Percentiles rank a stretch among this genome's conserved stretches.
Conservation (phyloP, 2,329 filamentous ascomycete genomes). For the Aspergillus phoenicis region DNA sequence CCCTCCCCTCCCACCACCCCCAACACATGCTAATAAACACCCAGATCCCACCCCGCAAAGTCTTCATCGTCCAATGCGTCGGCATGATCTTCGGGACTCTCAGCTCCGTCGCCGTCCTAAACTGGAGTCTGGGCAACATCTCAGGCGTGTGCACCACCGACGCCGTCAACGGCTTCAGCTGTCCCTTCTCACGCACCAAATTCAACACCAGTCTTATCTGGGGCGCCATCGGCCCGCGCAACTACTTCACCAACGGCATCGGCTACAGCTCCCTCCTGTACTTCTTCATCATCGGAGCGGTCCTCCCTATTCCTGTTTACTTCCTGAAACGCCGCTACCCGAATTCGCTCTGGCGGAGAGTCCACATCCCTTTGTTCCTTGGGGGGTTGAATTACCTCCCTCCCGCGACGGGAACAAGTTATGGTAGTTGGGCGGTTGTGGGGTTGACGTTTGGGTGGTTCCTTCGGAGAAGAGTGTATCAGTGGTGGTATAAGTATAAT, state of each 20-base stretch:
- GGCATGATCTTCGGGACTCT: constrained; percentile 51
- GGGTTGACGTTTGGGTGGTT: constrained; percentile 67
- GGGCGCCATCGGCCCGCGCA: constrained; percentile 68
- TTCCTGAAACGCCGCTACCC: constrained; percentile 60
- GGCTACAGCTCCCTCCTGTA: constrained; percentile 65
- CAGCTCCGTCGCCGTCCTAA: constrained; percentile 48
- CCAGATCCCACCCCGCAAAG: constrained; percentile 46
- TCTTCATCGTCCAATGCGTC: constrained; percentile 53
- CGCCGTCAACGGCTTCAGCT: constrained; percentile 59
- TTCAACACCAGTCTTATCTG: constrained; percentile 71
- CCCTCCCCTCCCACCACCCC: background rate
- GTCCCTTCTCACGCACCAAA: constrained; percentile 57
- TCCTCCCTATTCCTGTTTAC: constrained; percentile 61
- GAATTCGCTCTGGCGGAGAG: constrained; percentile 23
- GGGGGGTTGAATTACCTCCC: constrained; percentile 49
- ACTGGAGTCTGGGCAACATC: constrained; percentile 50
- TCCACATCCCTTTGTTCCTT: constrained; percentile 20
- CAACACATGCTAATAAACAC: constrained; percentile 27
- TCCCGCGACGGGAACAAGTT: constrained; percentile 68
- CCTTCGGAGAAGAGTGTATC: constrained; percentile 59
- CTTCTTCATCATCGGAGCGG: constrained; percentile 68
- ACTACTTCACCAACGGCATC: constrained; percentile 63
- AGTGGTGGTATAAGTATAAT: constrained; percentile 75
- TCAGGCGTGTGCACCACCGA: constrained; percentile 54
- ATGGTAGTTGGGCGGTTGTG: constrained; percentile 67